phyloP scores from a whole-genome alignment of 202 grass and related monocot genomes.

The Musa balbisiana region DNA sequence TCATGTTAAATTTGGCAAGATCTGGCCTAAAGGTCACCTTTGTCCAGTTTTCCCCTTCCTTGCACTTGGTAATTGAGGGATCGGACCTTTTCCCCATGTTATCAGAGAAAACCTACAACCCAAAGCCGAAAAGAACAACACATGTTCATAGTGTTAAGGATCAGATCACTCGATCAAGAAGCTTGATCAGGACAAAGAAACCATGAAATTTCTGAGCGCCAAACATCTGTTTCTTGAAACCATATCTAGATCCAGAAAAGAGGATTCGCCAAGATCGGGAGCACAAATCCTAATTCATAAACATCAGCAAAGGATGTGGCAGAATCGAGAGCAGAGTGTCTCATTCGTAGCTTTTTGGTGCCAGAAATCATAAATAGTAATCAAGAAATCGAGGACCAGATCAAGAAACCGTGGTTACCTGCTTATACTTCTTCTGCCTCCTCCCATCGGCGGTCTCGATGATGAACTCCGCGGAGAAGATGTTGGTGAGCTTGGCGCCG shows the following conservation, averaged over 20 bases:
- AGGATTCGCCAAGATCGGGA: too few species aligned
- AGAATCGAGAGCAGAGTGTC: too few species aligned
- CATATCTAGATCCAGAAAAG: too few species aligned
- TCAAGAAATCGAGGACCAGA: neutral
- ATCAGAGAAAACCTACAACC: slow-evolving; percentile 57
- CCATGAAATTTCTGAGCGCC: too few species aligned
- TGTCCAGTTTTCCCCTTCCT: slow-evolving; percentile 79
- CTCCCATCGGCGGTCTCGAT: slow-evolving; percentile 71
- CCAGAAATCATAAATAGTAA: neutral
- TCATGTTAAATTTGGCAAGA: slow-evolving; percentile 82
- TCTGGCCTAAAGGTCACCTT: slow-evolving; percentile 83
- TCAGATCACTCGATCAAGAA: neutral
- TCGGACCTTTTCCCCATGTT: slow-evolving; percentile 86
- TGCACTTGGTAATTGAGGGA: slow-evolving; percentile 74
- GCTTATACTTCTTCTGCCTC: slow-evolving; percentile 68
- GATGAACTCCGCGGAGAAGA: slow-evolving; percentile 91
- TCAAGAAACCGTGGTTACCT: slow-evolving; percentile 29
- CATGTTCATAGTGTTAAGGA: too few species aligned
- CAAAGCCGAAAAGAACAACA: neutral
- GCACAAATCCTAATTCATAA: too few species aligned
- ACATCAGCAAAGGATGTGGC: too few species aligned
- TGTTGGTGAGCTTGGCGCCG: slow-evolving; percentile 89
- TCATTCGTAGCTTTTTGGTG: too few species aligned
- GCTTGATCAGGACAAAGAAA: neutral
- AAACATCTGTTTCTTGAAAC: too few species aligned